Conservation (phyloP, 345 rosid species). For the Streptanthus diversifolius region DNA sequence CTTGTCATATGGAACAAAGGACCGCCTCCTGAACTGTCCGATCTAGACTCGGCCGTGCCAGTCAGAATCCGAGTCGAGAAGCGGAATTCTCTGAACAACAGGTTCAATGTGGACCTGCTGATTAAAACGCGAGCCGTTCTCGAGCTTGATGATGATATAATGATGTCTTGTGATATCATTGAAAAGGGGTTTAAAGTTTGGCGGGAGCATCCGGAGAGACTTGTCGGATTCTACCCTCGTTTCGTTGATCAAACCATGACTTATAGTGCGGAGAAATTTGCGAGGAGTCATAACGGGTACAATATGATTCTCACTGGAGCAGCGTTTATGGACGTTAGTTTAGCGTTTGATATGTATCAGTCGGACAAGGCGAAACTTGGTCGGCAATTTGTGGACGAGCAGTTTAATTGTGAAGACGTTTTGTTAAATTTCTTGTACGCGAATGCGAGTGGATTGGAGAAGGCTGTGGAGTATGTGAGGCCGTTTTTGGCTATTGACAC, state of each 20-base stretch:
- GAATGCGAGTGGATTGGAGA: constrained; percentile 53
- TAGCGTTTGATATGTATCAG: constrained; percentile 71
- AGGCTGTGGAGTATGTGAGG: constrained; percentile 76
- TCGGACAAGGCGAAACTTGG: constrained; percentile 57
- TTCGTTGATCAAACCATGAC: constrained; percentile 48
- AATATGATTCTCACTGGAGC: constrained; percentile 96
- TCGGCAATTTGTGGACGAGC: constrained; percentile 58
- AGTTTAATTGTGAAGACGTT: constrained; percentile 89
- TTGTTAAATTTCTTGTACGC: constrained; percentile 77
- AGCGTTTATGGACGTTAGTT: constrained; percentile 62
- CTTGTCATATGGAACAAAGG: constrained; percentile 99
- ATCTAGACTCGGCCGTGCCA: constrained; percentile 81
- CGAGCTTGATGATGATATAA: constrained; percentile 94
- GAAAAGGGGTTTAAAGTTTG: constrained; percentile 87
- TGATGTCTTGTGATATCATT: constrained; percentile 78
- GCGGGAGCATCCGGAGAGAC: constrained; percentile 81
- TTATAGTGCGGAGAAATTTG: constrained; percentile 76
- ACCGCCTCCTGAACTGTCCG: constrained; percentile 51
- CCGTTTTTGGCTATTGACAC: constrained; percentile 86
- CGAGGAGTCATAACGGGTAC: constrained; percentile 65
- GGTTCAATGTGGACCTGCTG: constrained; percentile 66
- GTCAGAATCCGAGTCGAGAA: constrained; percentile 78
- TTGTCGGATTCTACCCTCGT: constrained; percentile 93
- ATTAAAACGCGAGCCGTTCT: constrained; percentile 80
- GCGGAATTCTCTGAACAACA: constrained; percentile 73